These are phyloP conservation scores for Candida insectorum DNA, from an alignment of 805 yeast species.

Conservation along the genomic window DNA sequence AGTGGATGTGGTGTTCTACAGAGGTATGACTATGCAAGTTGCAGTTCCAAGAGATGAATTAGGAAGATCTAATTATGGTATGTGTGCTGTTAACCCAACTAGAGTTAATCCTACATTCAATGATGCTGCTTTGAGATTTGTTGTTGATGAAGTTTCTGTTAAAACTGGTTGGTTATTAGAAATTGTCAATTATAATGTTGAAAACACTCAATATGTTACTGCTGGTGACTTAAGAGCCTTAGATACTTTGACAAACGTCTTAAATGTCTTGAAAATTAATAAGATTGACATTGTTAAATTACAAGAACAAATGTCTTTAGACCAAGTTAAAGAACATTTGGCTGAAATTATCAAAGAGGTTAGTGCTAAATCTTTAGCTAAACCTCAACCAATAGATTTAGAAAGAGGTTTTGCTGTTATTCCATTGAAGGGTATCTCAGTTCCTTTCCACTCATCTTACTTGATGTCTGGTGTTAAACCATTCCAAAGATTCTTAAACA, in stretches of 20 bases:
- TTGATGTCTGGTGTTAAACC: conserved; percentile 98
- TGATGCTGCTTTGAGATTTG: conserved; percentile 92
- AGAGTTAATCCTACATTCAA: conserved; percentile 85
- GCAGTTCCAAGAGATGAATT: conserved; percentile 96
- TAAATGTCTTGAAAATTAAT: conserved; percentile 90
- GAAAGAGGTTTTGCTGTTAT: conserved; percentile 98
- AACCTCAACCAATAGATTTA: conserved; percentile 94
- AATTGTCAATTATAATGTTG: conserved; percentile 97
- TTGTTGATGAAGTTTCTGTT: conserved; percentile 80
- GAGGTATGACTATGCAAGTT: conserved; percentile 99
- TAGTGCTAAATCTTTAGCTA: conserved; percentile 72
- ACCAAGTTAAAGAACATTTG: conserved; percentile 85
- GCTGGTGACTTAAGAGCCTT: conserved; percentile 98
- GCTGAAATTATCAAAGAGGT: conserved; percentile 85
- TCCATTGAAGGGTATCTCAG: conserved; percentile 98
- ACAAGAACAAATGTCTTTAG: conserved; percentile 77
- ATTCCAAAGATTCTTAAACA: conserved; percentile 94
- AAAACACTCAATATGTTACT: conserved; percentile 96
- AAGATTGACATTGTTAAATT: conserved; percentile 89
- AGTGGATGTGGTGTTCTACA: conserved; percentile 96
- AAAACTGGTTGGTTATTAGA: conserved; percentile 93
- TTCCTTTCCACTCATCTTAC: conserved; percentile 99
- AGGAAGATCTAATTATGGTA: conserved; percentile 98
- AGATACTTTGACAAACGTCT: conserved; percentile 88
- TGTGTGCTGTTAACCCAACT: conserved; percentile 98